These are phyloP conservation scores for Carex pumila DNA, from an alignment of 176 grass and related monocot genomes.

Conservation along the genomic window DNA sequence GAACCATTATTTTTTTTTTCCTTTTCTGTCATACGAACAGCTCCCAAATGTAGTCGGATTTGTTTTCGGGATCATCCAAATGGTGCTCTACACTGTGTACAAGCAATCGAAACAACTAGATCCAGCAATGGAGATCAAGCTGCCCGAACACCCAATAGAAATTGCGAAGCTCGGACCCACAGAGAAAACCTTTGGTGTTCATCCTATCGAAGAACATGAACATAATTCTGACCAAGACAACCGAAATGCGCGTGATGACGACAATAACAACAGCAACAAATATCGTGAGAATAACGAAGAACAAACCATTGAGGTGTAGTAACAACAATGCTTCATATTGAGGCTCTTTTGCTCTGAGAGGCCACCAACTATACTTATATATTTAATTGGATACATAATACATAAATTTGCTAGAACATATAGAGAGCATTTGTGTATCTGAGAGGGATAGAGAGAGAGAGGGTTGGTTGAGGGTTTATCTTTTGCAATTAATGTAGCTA, in stretches of 20 bases:
- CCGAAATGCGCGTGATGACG: background rate
- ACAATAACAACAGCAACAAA: background rate
- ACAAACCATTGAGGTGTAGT: constrained; percentile 3
- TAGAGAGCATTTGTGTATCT: background rate
- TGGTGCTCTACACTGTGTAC: constrained; percentile 72
- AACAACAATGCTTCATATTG: constrained; percentile 9
- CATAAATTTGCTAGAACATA: background rate
- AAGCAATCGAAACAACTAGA: constrained; percentile 21
- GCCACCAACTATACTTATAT: background rate
- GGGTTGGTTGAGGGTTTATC: background rate
- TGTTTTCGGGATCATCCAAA: constrained; percentile 69
- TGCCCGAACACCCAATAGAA: constrained; percentile 38
- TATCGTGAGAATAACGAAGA: background rate
- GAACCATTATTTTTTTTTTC: background rate
- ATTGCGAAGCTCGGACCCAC: constrained; percentile 6
- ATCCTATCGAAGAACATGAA: constrained; percentile 36
- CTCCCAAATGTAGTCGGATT: constrained; percentile 77
- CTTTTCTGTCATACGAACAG: background rate
- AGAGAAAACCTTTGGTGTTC: constrained; percentile 37
- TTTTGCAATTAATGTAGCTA: constrained; percentile 12
- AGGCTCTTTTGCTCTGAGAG: constrained; percentile 6
- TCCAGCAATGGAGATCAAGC: constrained; percentile 30
- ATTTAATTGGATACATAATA: background rate
- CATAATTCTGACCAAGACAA: background rate
- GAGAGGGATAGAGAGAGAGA: background rate